phyloP scores from a whole-genome alignment of 306 rosid genomes.

The Lathyrus sativus region DNA sequence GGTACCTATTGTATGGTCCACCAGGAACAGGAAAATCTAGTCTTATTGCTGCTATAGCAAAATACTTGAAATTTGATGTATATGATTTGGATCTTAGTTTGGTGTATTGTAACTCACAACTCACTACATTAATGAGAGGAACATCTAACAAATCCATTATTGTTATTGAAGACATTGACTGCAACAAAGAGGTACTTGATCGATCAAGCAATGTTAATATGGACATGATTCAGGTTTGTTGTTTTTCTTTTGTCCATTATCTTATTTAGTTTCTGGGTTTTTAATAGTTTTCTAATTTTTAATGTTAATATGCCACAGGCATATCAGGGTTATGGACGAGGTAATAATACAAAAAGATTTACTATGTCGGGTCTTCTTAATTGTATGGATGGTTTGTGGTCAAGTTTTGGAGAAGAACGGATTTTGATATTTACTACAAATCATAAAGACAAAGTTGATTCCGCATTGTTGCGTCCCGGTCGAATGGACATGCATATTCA shows the following conservation, averaged over 20 bases:
- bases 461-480: conserved; percentile 57
- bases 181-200: conserved; percentile 39
- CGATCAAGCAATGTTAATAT: conserved; percentile 1
- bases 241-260: neutral
- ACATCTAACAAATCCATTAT: conserved; percentile 44
- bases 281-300: neutral
- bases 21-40: conserved; percentile 57
- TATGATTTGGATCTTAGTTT: conserved; percentile 47
- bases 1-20: conserved; percentile 46
- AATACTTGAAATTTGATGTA: conserved; percentile 45
- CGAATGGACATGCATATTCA: conserved; percentile 71
- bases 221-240: conserved; percentile 15
- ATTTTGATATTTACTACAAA: conserved; percentile 65
- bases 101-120: conserved; percentile 5
- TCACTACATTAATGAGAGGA: conserved; percentile 20
- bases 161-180: conserved; percentile 53
- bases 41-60: conserved; percentile 48
- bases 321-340: neutral
- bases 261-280: neutral
- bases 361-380: conserved; percentile 53
- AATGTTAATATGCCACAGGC: neutral
- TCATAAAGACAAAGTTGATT: conserved; percentile 54
- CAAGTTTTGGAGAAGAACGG: conserved; percentile 65
- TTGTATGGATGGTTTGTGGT: conserved; percentile 67
- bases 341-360: neutral